A percentile compares a stretch with the other conserved stretches of the same genome.
Evolutionary conservation across 1,284 basidiomycete species (phyloP).

Genomic region (Taiwanofungus camphoratus): DNA sequence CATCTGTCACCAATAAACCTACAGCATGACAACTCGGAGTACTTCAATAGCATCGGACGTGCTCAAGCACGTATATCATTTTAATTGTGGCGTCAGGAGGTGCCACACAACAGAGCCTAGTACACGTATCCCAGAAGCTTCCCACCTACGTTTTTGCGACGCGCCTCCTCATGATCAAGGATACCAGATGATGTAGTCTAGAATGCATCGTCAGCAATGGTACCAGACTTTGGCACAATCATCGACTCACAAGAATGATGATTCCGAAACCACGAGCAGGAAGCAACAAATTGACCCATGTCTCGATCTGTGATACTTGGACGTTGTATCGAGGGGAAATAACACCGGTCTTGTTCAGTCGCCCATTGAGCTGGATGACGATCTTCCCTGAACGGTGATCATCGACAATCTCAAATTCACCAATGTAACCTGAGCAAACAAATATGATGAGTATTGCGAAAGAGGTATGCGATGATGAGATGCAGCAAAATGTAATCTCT

Average conservation of each 20-base stretch:
- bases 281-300: constrained; percentile 90
- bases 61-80: no score
- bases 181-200: constrained; percentile 98
- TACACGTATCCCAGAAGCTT: constrained; percentile 86
- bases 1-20: no score
- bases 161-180: constrained; percentile 98
- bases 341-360: constrained; percentile 98
- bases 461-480: constrained; percentile 4
- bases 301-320: constrained; percentile 88
- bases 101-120: no score
- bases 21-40: no score
- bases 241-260: constrained; percentile 76
- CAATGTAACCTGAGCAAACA: constrained; percentile 82
- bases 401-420: constrained; percentile 99
- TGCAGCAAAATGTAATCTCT: constrained; percentile 42
- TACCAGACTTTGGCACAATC: neutral
- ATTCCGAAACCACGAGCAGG: constrained; percentile 95
- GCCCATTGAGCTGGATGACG: constrained; percentile 96
- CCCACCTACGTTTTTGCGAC: constrained; percentile 96
- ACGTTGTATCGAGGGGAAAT: constrained; percentile 99
- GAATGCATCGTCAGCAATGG: constrained; percentile 5
- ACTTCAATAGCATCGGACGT: no score
- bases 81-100: no score
- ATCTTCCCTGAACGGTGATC: constrained; percentile 99
- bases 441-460: constrained; percentile 16